Conservation (phyloP, 768 basidiomycete species). For the Exsudoporus frostii region DNA sequence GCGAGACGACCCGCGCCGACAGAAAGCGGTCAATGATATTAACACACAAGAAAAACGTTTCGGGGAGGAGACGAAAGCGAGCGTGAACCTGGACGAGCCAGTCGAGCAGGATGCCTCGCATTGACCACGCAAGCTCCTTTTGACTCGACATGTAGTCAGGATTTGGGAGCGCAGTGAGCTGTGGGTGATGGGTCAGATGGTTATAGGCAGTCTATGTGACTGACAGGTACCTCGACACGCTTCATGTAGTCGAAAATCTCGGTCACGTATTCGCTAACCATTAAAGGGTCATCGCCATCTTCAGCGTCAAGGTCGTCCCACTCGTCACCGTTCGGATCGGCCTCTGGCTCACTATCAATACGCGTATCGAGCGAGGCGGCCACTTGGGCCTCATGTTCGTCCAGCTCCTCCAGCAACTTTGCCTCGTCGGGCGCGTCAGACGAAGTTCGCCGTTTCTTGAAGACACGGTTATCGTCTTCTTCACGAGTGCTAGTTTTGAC, state of each 20-base stretch:
- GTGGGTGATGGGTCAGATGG: constrained; percentile 1
- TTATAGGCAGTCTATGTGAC: too few relatives aligned
- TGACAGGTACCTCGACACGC: constrained; percentile 64
- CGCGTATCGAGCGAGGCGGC: constrained; percentile 42
- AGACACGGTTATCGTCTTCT: constrained; percentile 56
- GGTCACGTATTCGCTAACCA: constrained; percentile 94
- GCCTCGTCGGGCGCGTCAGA: constrained; percentile 52
- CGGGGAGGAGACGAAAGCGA: constrained; percentile 80
- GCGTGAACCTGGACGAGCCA: constrained; percentile 92
- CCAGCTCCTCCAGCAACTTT: constrained; percentile 42
- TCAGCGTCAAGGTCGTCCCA: constrained; percentile 95
- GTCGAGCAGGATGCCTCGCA: constrained; percentile 86
- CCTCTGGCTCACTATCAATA: constrained; percentile 52
- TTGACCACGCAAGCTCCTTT: constrained; percentile 81
- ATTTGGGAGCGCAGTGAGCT: constrained; percentile 79
- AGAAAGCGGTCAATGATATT: constrained; percentile 85
- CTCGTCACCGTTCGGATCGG: constrained; percentile 57
- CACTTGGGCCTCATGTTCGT: constrained; percentile 30
- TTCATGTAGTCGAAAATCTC: constrained; percentile 95
- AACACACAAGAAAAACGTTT: constrained; percentile 85
- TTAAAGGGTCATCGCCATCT: constrained; percentile 89
- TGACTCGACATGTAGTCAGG: constrained; percentile 84
- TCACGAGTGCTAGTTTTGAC: constrained; percentile 40
- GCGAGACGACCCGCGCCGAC: constrained; percentile 66
- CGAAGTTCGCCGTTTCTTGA: constrained; percentile 76